phyloP scores from a whole-genome alignment of 2,329 filamentous ascomycete genomes.

The Knufia petricola region DNA sequence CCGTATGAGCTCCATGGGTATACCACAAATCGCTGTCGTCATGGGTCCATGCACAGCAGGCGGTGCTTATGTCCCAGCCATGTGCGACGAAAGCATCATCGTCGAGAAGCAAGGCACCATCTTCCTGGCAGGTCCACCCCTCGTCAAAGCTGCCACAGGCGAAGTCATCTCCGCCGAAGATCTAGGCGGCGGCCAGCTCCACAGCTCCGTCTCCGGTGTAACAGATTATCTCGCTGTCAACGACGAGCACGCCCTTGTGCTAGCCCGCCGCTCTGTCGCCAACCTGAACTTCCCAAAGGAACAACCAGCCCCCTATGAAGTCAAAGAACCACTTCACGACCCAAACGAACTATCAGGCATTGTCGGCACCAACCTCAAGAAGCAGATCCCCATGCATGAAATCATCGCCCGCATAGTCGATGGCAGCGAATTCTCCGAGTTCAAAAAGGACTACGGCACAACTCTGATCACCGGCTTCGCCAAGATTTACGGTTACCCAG shows the following conservation, averaged over 20 bases:
- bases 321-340: constrained; percentile 70
- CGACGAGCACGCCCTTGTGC: constrained; percentile 80
- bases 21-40: constrained; percentile 88
- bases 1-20: constrained; percentile 76
- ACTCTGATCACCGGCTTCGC: constrained; percentile 91
- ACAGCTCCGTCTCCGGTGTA: constrained; percentile 83
- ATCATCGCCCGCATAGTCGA: constrained; percentile 90
- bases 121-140: constrained; percentile 84
- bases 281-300: constrained; percentile 79
- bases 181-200: constrained; percentile 78
- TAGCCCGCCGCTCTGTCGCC: constrained; percentile 71
- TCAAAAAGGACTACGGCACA: constrained; percentile 82
- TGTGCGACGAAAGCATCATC: constrained; percentile 97
- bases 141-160: constrained; percentile 92
- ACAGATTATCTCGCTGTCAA: constrained; percentile 92
- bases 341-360: constrained; percentile 76
- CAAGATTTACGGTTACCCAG: constrained; percentile 75
- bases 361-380: constrained; percentile 78
- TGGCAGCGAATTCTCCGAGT: constrained; percentile 80
- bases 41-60: constrained; percentile 97
- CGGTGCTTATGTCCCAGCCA: constrained; percentile 89
- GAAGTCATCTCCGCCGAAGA: constrained; percentile 87
- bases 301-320: constrained; percentile 32
- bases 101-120: constrained; percentile 94
- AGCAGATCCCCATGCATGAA: constrained; percentile 76